These are phyloP conservation scores for Lepiota brunneoincarnata DNA, from an alignment of 768 basidiomycete species.

Conservation along the genomic window DNA sequence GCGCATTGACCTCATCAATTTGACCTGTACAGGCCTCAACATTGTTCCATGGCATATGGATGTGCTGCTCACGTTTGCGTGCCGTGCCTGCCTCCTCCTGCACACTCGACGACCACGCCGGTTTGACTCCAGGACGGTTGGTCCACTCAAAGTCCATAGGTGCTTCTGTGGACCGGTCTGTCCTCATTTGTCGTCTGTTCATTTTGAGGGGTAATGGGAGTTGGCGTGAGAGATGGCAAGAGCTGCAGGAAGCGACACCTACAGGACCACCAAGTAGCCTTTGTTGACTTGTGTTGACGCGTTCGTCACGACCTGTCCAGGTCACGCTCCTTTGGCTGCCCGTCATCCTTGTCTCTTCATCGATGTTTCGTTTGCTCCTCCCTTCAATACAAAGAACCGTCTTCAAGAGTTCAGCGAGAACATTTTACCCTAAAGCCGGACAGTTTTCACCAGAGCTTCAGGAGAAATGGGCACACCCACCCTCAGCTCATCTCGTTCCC, in stretches of 20 bases:
- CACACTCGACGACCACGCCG: slow-evolving; percentile 54
- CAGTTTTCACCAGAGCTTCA: slow-evolving; percentile 32
- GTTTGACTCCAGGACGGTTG: slow-evolving; percentile 53
- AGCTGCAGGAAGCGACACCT: neutral
- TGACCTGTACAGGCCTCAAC: slow-evolving; percentile 27
- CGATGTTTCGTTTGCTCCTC: slow-evolving; percentile 18
- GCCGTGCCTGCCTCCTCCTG: slow-evolving; percentile 50
- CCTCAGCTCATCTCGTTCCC: slow-evolving; percentile 71
- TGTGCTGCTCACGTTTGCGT: slow-evolving; percentile 58
- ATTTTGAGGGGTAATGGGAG: slow-evolving; percentile 5
- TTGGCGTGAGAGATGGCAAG: neutral
- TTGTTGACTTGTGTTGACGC: slow-evolving; percentile 32
- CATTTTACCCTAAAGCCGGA: slow-evolving; percentile 56
- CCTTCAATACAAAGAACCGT: slow-evolving; percentile 13
- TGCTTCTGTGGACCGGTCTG: slow-evolving; percentile 65
- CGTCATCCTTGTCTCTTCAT: neutral
- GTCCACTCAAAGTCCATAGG: slow-evolving; percentile 93
- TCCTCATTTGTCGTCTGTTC: slow-evolving; percentile 16
- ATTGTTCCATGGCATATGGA: neutral
- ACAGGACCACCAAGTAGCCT: neutral
- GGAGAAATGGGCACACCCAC: slow-evolving; percentile 35
- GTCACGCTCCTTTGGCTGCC: slow-evolving; percentile 2
- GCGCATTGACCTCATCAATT: slow-evolving; percentile 39
- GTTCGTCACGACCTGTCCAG: slow-evolving; percentile 28
- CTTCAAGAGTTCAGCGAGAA: slow-evolving; percentile 19